Evolutionary conservation across 2,329 filamentous ascomycete species (phyloP).

Genomic region (Paraphaeosphaeria minitans): DNA sequence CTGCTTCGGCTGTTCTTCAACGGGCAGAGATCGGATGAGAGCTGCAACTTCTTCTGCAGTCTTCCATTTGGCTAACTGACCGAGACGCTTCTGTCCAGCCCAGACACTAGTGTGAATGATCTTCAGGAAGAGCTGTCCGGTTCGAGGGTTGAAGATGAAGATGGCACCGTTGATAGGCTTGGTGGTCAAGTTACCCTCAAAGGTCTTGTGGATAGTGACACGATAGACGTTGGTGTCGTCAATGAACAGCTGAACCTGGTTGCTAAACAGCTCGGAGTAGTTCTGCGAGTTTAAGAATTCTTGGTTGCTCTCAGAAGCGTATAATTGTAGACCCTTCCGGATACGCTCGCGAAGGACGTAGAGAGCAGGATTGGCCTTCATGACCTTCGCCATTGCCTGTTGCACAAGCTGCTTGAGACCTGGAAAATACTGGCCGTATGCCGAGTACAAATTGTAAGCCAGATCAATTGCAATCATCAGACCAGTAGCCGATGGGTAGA

Average conservation of each 20-base stretch:
- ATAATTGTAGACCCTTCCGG: slow-evolving; percentile 94
- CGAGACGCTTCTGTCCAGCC: slow-evolving; percentile 98
- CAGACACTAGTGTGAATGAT: slow-evolving; percentile 99
- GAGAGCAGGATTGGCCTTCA: slow-evolving; percentile 97
- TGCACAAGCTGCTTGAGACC: slow-evolving; percentile 94
- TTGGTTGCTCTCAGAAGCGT: slow-evolving; percentile 97
- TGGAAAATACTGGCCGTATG: slow-evolving; percentile 98
- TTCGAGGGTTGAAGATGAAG: slow-evolving; percentile 99
- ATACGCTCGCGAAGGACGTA: slow-evolving; percentile 98
- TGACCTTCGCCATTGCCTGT: slow-evolving; percentile 99
- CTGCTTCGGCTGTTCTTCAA: slow-evolving; percentile 98
- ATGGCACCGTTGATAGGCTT: slow-evolving; percentile 99
- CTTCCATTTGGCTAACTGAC: slow-evolving; percentile 98
- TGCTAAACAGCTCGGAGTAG: slow-evolving; percentile 98
- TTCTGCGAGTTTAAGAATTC: slow-evolving; percentile 99
- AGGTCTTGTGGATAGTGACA: slow-evolving; percentile 99
- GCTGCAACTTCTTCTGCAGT: slow-evolving; percentile 99
- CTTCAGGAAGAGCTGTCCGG: slow-evolving; percentile 96
- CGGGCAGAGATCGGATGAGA: slow-evolving; percentile 89
- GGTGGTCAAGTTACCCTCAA: slow-evolving; percentile 97
- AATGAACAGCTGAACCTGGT: slow-evolving; percentile 98
- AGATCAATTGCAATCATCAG: slow-evolving; percentile 98
- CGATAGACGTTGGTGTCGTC: slow-evolving; percentile 99
- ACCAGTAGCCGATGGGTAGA: slow-evolving; percentile 95
- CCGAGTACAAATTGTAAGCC: slow-evolving; percentile 97